Evolutionary conservation across 1,284 basidiomycete genomes (phyloP).

Genomic region (Ustilago xerochloae): DNA sequence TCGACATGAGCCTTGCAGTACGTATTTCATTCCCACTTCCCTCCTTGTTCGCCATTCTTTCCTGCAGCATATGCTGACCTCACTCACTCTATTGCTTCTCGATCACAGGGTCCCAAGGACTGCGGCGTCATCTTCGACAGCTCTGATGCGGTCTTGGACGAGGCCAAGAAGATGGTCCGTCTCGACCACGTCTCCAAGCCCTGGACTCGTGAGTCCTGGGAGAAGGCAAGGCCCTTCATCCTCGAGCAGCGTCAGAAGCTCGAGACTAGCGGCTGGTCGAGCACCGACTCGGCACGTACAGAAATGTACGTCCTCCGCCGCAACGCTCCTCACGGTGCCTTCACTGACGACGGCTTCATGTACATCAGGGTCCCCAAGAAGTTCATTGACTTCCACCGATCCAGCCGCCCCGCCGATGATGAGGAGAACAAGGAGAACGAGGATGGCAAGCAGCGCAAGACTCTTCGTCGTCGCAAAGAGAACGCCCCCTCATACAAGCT

Average conservation of each 20-base stretch:
- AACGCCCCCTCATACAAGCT: constrained; percentile 59
- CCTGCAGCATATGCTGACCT: background rate
- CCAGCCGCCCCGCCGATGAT: constrained; percentile 46
- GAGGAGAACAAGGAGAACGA: constrained; percentile 42
- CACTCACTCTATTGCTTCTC: background rate
- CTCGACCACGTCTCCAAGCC: constrained; percentile 63
- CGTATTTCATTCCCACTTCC: constrained; percentile 7
- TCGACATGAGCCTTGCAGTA: constrained; percentile 47
- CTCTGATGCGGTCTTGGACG: constrained; percentile 54
- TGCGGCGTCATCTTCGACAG: constrained; percentile 62
- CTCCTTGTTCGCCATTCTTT: background rate
- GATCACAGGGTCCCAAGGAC: constrained; percentile 50
- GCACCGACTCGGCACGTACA: constrained; percentile 53
- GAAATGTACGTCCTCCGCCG: constrained; percentile 62
- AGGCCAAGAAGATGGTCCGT: constrained; percentile 53
- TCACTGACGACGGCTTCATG: constrained; percentile 64
- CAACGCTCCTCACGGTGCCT: constrained; percentile 58
- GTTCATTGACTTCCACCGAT: constrained; percentile 64
- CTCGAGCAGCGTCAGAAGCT: constrained; percentile 66
- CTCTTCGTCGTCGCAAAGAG: constrained; percentile 55
- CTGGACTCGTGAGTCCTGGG: constrained; percentile 64
- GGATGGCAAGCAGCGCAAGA: constrained; percentile 56
- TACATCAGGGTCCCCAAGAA: constrained; percentile 63
- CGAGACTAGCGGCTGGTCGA: constrained; percentile 59
- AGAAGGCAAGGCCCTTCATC: constrained; percentile 62